These are phyloP conservation scores for Oldenlandia corymbosa DNA, from an alignment of 257 asterid species.

Conservation along the genomic window DNA sequence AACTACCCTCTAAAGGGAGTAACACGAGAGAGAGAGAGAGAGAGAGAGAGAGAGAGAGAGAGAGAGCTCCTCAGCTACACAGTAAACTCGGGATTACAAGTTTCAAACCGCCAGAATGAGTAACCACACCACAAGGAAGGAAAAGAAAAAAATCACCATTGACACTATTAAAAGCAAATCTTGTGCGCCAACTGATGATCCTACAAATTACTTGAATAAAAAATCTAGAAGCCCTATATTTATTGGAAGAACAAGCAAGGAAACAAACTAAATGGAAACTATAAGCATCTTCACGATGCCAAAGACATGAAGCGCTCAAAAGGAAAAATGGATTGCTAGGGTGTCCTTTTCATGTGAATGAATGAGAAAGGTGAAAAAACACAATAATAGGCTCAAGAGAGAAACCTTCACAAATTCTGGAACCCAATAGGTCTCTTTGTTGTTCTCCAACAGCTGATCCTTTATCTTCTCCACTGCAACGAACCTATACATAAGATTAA, in stretches of 20 bases:
- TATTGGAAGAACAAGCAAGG: neutral
- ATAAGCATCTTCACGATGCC: neutral
- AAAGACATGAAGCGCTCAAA: neutral
- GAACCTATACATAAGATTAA: slow-evolving; percentile 35
- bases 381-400: neutral
- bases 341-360: neutral
- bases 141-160: neutral
- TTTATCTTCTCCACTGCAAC: slow-evolving; percentile 91
- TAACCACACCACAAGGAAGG: neutral
- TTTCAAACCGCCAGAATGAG: neutral
- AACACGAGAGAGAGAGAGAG: no score
- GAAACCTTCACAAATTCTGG: slow-evolving; percentile 86
- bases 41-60: neutral
- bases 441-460: slow-evolving; percentile 85
- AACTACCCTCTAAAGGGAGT: no score
- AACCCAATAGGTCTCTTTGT: slow-evolving; percentile 88
- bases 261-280: neutral
- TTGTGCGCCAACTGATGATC: no score
- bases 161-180: no score
- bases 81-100: neutral
- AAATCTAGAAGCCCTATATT: neutral
- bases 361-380: neutral
- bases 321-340: neutral
- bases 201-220: neutral
- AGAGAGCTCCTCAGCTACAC: neutral